These are phyloP conservation scores for Colletotrichum godetiae DNA, from an alignment of 2,329 filamentous ascomycete species.

Conservation along the genomic window DNA sequence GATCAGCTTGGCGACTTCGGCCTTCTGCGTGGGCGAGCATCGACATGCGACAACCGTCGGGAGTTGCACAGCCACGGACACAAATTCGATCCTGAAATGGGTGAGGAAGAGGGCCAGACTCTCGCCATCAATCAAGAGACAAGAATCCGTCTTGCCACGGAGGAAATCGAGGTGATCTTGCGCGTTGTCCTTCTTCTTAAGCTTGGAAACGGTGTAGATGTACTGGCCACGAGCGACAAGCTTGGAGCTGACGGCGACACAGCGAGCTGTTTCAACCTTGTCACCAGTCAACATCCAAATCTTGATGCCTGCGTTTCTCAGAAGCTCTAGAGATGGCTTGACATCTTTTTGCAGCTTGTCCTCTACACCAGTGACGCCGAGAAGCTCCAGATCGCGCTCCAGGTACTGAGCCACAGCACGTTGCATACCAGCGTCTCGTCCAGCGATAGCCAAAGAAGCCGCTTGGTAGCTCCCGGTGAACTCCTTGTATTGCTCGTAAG, in stretches of 20 bases:
- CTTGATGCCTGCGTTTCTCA: constrained; percentile 97
- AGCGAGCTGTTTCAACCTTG: constrained; percentile 97
- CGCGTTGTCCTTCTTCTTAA: constrained; percentile 85
- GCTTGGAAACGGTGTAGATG: constrained; percentile 90
- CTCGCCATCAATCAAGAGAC: constrained; percentile 94
- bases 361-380: constrained; percentile 98
- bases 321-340: constrained; percentile 91
- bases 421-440: constrained; percentile 85
- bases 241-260: constrained; percentile 94
- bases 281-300: constrained; percentile 99
- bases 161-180: constrained; percentile 91
- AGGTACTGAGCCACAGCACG: constrained; percentile 83
- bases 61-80: constrained; percentile 86
- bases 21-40: constrained; percentile 97
- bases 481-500: constrained; percentile 80
- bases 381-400: constrained; percentile 88
- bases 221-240: constrained; percentile 93
- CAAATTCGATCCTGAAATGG: constrained; percentile 86
- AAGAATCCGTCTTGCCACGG: constrained; percentile 85
- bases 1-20: constrained; percentile 91
- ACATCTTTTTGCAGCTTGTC: constrained; percentile 97
- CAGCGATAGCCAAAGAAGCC: constrained; percentile 82
- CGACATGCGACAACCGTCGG: constrained; percentile 96
- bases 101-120: constrained; percentile 85
- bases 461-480: constrained; percentile 82